Base-by-base conservation (phyloP, 768 basidiomycete species). In the Auricularia sp. region DNA sequence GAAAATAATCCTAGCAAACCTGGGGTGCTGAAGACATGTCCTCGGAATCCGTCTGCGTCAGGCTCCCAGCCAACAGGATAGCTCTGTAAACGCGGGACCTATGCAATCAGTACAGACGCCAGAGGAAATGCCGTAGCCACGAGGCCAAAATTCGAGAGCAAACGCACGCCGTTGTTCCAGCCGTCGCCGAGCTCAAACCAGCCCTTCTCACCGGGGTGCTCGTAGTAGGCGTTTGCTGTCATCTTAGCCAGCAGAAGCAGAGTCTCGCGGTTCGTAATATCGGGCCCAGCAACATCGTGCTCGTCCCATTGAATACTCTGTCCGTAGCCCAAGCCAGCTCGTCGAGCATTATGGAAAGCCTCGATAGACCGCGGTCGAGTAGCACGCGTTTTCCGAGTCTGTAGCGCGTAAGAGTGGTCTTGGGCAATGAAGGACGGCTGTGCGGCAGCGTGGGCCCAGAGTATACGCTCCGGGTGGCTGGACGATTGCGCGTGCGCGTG, bases 11-110 rank as follows among this genome's bases (percentile, higher is more conserved):
- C 1, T 16, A 51, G 47, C 47, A 18, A 8, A 51, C 47, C 47
- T 21, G 56, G 79, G 1, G 85, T 88, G 21, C 89, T 91, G 71
- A 96, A 97, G 18, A 98, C 87, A 70, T 97, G 89, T 0, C 96
- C 96, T 6, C 95, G 83, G 65, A 98, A 86, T 2, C 92, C 93
- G 73, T 96, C 91, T 18, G 83, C 82, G 68, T 90, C 88, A 10
- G 87, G 85, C 70, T 93, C 89, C 94, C 94, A 98, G 14, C 96
- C 96, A 72, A 97, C 90, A 0, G 91, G 92, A 70, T 88, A 84
- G 16, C 82, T 81, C 89, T 91, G 66, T 24, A 11, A 34, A 1
- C 14, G 21, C 54, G 14, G 35, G 1, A 7, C 8, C 39, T 42
- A 8, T 14, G 39, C 39, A 29, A 8, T 42, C 39, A 42, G 39